Evolutionary conservation across 139 green algal species (phyloP).

Genomic region (Trebouxia sp.): DNA sequence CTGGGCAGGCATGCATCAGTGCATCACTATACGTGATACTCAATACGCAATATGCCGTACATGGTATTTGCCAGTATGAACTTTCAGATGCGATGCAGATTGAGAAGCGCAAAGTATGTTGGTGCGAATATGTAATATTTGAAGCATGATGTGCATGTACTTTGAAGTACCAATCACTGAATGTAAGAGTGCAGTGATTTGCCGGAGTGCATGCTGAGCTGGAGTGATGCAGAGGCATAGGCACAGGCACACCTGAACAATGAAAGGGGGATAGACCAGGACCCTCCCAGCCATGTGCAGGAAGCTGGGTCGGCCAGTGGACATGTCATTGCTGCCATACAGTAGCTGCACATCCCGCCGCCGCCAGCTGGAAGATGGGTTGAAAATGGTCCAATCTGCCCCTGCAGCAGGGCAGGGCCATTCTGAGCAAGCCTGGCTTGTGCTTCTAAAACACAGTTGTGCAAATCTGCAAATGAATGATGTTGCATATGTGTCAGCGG

Average conservation of each 20-base stretch:
- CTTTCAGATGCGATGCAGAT: too few species aligned
- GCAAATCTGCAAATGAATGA: not conserved
- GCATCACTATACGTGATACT: too few species aligned
- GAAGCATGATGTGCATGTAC: too few species aligned
- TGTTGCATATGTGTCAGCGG: not conserved
- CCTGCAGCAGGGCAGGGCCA: slow-evolving; percentile 11
- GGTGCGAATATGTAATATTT: too few species aligned
- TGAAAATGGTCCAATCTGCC: slow-evolving; percentile 13
- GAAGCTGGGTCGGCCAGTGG: slow-evolving; percentile 14
- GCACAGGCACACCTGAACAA: slow-evolving; percentile 5
- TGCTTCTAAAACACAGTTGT: too few species aligned
- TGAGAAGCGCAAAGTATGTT: too few species aligned
- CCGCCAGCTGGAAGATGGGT: not conserved
- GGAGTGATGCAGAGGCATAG: not conserved
- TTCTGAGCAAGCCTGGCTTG: too few species aligned
- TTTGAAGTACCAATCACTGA: too few species aligned
- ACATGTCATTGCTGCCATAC: slow-evolving; percentile 4
- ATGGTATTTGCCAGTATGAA: too few species aligned
- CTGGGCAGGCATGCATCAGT: too few species aligned
- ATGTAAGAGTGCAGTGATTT: not conserved
- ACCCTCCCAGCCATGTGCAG: not conserved
- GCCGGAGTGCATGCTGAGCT: not conserved
- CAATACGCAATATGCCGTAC: too few species aligned
- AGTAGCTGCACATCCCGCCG: not conserved
- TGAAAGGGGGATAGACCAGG: slow-evolving; percentile 11